Conservation (phyloP, 768 basidiomycete genomes). For the Tephrocybe sp. region DNA sequence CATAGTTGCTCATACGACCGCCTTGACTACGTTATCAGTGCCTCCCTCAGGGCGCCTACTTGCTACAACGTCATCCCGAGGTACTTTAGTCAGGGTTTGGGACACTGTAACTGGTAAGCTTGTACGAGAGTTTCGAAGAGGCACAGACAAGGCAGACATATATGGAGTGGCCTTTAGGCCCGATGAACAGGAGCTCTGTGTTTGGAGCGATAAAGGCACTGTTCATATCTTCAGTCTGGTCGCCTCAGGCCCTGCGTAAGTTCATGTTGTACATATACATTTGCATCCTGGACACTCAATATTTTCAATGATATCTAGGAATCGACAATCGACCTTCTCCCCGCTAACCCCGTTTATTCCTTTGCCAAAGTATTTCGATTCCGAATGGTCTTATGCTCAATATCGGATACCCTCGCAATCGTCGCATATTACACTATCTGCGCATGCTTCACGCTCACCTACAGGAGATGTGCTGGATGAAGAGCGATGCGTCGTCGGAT, state of each 20-base stretch:
- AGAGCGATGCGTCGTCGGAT: constrained; percentile 85
- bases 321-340: constrained; percentile 82
- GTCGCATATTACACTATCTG: constrained; percentile 74
- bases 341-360: constrained; percentile 77
- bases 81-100: constrained; percentile 88
- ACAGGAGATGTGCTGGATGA: constrained; percentile 68
- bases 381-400: constrained; percentile 95
- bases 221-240: constrained; percentile 84
- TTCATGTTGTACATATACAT: background rate
- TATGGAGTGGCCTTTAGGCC: constrained; percentile 87
- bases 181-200: constrained; percentile 83
- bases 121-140: constrained; percentile 77
- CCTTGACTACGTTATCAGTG: constrained; percentile 73
- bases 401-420: constrained; percentile 86
- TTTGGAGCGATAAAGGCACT: constrained; percentile 95
- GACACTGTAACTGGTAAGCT: constrained; percentile 71
- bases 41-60: constrained; percentile 77
- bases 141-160: constrained; percentile 87
- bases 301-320: constrained; percentile 40
- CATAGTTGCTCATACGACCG: constrained; percentile 79
- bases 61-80: constrained; percentile 80
- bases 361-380: constrained; percentile 87
- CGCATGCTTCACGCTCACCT: constrained; percentile 53
- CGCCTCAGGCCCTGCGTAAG: constrained; percentile 64
- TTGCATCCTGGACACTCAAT: background rate